phyloP scores from a whole-genome alignment of 2,329 filamentous ascomycete genomes.

The Amauroascus verrucosus region DNA sequence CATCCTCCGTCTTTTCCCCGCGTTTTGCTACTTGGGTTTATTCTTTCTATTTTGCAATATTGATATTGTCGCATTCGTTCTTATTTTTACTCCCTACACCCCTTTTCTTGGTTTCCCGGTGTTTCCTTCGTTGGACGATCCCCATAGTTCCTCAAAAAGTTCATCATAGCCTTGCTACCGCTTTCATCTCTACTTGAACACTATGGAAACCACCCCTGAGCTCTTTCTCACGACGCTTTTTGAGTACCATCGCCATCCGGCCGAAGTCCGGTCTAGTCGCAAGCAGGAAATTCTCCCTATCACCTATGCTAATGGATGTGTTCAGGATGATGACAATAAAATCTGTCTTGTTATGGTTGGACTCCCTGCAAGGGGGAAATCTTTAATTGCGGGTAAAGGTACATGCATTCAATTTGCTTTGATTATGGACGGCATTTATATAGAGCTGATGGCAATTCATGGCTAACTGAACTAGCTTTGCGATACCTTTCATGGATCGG shows the following conservation, averaged over 20 bases:
- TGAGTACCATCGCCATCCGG: background rate
- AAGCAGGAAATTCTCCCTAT: conserved; percentile 1
- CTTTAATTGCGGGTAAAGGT: conserved; percentile 96
- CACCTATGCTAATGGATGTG: conserved; percentile 3
- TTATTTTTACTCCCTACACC: background rate
- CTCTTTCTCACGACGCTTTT: background rate
- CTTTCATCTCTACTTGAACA: background rate
- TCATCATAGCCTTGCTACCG: background rate
- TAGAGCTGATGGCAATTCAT: background rate
- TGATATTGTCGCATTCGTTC: background rate
- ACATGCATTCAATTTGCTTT: conserved; percentile 22
- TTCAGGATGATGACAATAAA: conserved; percentile 83
- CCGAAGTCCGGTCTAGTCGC: background rate
- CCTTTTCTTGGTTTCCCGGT: background rate
- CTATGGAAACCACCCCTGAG: conserved; percentile 1
- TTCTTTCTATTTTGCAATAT: background rate
- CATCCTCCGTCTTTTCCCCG: background rate
- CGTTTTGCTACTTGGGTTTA: background rate
- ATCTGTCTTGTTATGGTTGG: conserved; percentile 99
- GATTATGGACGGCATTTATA: background rate
- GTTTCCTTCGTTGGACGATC: background rate
- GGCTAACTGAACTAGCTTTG: conserved; percentile 49
- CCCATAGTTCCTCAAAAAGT: background rate
- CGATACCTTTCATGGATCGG: conserved; percentile 96
- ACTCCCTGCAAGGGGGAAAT: conserved; percentile 89